Base-by-base conservation (phyloP, 306 rosid genomes). In the Trifolium fragiferum region DNA sequence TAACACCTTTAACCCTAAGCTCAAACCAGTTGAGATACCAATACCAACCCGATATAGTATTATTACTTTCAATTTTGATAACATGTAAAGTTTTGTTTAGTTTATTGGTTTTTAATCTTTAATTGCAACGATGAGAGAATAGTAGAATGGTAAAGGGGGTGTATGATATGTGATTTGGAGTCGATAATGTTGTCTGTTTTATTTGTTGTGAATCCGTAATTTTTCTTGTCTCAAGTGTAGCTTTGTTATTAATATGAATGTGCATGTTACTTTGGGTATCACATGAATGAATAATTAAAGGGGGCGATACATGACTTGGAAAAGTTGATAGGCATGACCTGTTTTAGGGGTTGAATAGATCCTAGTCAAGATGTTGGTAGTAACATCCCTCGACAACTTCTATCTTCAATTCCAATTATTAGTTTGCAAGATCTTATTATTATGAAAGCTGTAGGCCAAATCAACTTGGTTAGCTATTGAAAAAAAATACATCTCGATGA, bases 201-300 rank as follows among this genome's bases (percentile, higher is more conserved):
- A 38, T 12, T 54, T 20, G 18, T 14, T 11, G 13, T 40, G 10
- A 9, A 69, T 37, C 11, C 25, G 44, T 61, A 32, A 1, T n/a
- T 66, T 18, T 43, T 80, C 5, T 44, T 53, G 70, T 57, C 47
- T 68, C 50, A 37, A 47, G 64, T 70, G 58, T 74, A 27, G 64
- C 53, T 49, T 72, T 66, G 53, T 32, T 55, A 16, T 46, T 63
- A 61, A 71, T 71, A 49, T 57, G 35, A 64, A 66, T 61, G 35
- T 27, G 43, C 23, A 12, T 21, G 23, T 51, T 47, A 46, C 53
- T 2, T 18, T 2, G 50, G 16, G 27, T 55, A n/a, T 78, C 41
- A 30, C 18, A 18, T 70, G 21, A 32, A 60, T 60, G 21, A 30
- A 60, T 60, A 30, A 30, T 25, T 7, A 7, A 15, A 7, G 12